Base-by-base conservation (phyloP, 2,329 filamentous ascomycete species). In the Thielaviopsis cerberus region DNA sequence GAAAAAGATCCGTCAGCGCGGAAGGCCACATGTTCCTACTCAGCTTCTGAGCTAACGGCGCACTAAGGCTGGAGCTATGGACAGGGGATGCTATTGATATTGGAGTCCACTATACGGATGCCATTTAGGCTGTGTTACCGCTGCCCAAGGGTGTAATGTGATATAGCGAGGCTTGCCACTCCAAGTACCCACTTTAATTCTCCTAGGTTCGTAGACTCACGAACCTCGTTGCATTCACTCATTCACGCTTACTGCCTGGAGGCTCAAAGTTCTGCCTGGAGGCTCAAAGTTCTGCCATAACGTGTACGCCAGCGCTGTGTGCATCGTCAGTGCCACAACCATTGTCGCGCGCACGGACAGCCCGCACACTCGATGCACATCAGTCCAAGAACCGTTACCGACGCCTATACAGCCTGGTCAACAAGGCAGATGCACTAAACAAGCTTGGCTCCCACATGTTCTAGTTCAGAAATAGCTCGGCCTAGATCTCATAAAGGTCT, bases 21-120 rank as follows among this genome's bases (percentile, higher is more conserved):
- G 56, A 53, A 57, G 56, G 56, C 56, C 56, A 57, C 56, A 57
- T 57, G 56, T 57, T 57, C 51, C 56, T 57, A 50, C 34, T 17
- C 3, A 41, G 34, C 34, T 41, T 41, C 15, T 41, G 34, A 10
- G n/a, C 34, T 41, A n/a, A 41, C 17, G 17, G 2, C 15, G 41
- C 41, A 48, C 41, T 48, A 20, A 48, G n/a, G n/a, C 41, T 48
- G 41, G 41, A 48, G 41, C 41, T 48, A 48, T 48, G 6, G 8
- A 48, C n/a, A 48, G 15, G 37, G 37, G 37, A n/a, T 45, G 4
- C 20, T 48, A 48, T 48, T n/a, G 41, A 6, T 30, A 30, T 6
- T 3, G 8, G 41, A 2, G 5, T 48, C 41, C 41, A 10, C 7
- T 20, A 11, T 48, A 22, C 5, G 22, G 41, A 20, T 48, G 41